Evolutionary conservation across 2,329 filamentous ascomycete species (phyloP).

Genomic region (Davidsoniella australis): DNA sequence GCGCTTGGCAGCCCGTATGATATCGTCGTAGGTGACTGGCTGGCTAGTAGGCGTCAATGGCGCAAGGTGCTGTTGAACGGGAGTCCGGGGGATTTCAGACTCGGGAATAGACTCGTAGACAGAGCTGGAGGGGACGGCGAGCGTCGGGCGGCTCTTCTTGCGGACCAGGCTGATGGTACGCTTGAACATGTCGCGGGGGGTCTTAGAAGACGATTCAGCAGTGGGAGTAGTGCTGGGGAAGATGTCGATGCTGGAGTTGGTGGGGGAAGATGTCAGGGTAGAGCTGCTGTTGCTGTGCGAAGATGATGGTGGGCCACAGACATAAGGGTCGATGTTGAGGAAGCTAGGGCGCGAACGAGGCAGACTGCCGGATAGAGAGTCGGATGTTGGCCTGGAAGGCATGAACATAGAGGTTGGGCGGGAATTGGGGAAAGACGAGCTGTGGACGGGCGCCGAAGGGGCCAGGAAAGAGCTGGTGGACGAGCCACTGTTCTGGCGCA

Average conservation of each 20-base stretch:
- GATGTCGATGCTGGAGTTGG: slow-evolving; percentile 13
- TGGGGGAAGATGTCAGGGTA: not conserved
- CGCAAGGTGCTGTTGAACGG: not conserved
- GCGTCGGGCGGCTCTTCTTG: slow-evolving; percentile 35
- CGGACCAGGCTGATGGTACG: slow-evolving; percentile 36
- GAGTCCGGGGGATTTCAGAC: slow-evolving; percentile 12
- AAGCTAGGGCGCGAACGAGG: slow-evolving; percentile 25
- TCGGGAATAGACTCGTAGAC: slow-evolving; percentile 22
- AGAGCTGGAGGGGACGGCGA: slow-evolving; percentile 20
- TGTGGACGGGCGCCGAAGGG: not conserved
- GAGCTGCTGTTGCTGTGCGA: slow-evolving; percentile 1
- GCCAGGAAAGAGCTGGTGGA: slow-evolving; percentile 13
- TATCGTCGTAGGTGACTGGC: slow-evolving; percentile 31
- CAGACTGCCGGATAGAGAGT: slow-evolving; percentile 2
- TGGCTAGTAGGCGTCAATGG: slow-evolving; percentile 15
- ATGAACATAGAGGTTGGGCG: slow-evolving; percentile 11
- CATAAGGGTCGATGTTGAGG: slow-evolving; percentile 37
- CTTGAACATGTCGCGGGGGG: slow-evolving; percentile 25
- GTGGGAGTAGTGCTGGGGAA: slow-evolving; percentile 23
- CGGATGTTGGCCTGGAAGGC: slow-evolving; percentile 13
- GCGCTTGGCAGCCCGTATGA: slow-evolving; percentile 27
- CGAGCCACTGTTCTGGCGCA: slow-evolving; percentile 17
- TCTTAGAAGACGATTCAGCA: slow-evolving; percentile 12
- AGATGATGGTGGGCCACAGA: slow-evolving; percentile 19
- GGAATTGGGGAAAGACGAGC: not conserved